Evolutionary conservation across 441 rosid species (phyloP).

Genomic region (Sinapis alba): DNA sequence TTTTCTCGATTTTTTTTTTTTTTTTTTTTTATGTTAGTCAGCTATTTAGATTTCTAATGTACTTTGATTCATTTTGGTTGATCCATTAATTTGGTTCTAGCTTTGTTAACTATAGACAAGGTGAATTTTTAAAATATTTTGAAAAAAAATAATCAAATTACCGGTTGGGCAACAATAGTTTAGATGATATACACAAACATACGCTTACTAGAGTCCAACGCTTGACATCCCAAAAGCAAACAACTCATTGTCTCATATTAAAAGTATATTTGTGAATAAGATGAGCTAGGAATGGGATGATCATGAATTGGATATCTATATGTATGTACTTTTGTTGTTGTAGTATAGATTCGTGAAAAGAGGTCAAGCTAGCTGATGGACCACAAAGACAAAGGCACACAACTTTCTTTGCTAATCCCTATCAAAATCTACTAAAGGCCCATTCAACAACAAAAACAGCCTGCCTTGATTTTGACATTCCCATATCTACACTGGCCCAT

Average conservation of each 20-base stretch:
- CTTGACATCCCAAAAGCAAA: neutral
- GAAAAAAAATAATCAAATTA: neutral
- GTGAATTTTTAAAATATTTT: neutral
- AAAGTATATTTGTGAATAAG: neutral
- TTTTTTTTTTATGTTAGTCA: no score
- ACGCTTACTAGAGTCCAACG: constrained; percentile 6
- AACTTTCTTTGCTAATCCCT: neutral
- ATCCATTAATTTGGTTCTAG: no score
- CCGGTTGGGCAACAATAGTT: neutral
- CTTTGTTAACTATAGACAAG: no score
- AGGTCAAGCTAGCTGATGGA: constrained; percentile 6
- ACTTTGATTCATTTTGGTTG: no score
- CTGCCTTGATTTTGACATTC: constrained; percentile 29
- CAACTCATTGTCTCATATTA: neutral
- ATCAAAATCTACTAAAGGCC: constrained; percentile 14
- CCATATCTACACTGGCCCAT: constrained; percentile 12
- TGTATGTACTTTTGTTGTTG: neutral
- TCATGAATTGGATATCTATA: constrained; percentile 9
- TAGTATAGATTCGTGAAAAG: neutral
- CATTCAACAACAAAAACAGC: constrained; percentile 5
- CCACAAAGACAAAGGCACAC: constrained; percentile 9
- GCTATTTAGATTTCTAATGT: no score
- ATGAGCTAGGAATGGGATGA: neutral
- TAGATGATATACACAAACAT: neutral
- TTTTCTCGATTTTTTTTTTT: no score